These are phyloP conservation scores for Pyrenophora seminiperda DNA, from an alignment of 2,329 filamentous ascomycete species.

Conservation along the genomic window DNA sequence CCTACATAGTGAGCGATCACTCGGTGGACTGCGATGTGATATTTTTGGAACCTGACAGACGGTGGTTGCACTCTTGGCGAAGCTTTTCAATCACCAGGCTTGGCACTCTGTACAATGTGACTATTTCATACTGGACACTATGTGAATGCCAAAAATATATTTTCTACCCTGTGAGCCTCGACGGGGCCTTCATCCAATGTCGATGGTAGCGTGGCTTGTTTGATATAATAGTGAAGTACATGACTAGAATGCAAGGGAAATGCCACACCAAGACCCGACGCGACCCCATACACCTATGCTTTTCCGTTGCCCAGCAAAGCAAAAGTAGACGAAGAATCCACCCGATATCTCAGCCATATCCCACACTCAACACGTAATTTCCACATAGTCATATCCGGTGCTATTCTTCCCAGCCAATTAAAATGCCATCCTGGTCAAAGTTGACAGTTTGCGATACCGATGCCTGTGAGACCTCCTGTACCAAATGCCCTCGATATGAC, in stretches of 20 bases:
- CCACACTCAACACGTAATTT: slow-evolving; percentile 3
- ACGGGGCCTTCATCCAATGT: neutral
- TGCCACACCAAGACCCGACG: slow-evolving; percentile 12
- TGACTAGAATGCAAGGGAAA: slow-evolving; percentile 11
- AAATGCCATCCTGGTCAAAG: slow-evolving; percentile 1
- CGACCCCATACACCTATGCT: slow-evolving; percentile 18
- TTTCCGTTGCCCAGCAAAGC: slow-evolving; percentile 14
- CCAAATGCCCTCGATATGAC: neutral
- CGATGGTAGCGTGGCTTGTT: slow-evolving; percentile 1
- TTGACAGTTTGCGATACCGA: slow-evolving; percentile 1
- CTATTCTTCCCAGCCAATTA: slow-evolving; percentile 1
- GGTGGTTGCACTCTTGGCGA: neutral
- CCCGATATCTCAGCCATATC: neutral
- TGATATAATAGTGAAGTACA: slow-evolving; percentile 16
- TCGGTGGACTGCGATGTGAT: neutral
- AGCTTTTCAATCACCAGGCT: neutral
- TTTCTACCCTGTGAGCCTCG: slow-evolving; percentile 9
- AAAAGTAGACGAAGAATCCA: slow-evolving; percentile 12
- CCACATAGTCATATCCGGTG: slow-evolving; percentile 6
- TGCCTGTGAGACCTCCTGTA: slow-evolving; percentile 5
- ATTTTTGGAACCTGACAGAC: neutral
- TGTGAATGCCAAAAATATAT: neutral
- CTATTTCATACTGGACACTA: too few species aligned
- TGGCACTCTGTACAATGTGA: neutral
- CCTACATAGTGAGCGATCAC: neutral